Percentiles rank a stretch among this genome's conserved stretches.
These are phyloP conservation scores for Amanita pallidorosea DNA, from an alignment of 768 basidiomycete genomes.

Conservation along the genomic window DNA sequence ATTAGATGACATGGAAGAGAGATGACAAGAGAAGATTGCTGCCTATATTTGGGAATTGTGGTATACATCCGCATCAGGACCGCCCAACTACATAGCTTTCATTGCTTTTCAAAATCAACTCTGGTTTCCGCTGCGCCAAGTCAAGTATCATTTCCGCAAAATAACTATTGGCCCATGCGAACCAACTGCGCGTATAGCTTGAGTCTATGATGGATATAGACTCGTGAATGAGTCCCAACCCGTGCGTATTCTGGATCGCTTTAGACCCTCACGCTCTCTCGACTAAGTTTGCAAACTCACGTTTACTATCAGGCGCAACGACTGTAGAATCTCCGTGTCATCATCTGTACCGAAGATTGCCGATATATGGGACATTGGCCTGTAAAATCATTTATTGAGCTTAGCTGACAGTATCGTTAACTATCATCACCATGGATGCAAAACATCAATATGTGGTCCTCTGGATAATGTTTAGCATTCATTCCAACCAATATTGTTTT, in stretches of 20 bases:
- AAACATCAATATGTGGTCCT: constrained; percentile 64
- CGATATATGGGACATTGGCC: constrained; percentile 76
- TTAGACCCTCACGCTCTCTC: neutral
- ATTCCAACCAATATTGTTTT: neutral
- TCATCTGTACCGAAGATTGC: constrained; percentile 67
- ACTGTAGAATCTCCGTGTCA: constrained; percentile 53
- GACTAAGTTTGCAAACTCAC: constrained; percentile 26
- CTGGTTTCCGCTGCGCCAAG: constrained; percentile 62
- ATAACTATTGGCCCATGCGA: constrained; percentile 79
- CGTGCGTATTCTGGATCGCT: constrained; percentile 48
- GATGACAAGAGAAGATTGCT: constrained; percentile 7
- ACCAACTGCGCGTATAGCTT: constrained; percentile 65
- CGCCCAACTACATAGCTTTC: constrained; percentile 48
- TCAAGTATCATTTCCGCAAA: constrained; percentile 79
- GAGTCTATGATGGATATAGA: constrained; percentile 52
- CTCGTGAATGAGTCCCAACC: constrained; percentile 73
- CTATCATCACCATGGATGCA: constrained; percentile 51
- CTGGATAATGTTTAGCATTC: constrained; percentile 20
- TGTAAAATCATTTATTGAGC: constrained; percentile 11
- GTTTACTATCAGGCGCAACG: constrained; percentile 57
- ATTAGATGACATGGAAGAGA: constrained; percentile 39
- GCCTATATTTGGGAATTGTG: constrained; percentile 5
- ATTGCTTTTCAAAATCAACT: constrained; percentile 46
- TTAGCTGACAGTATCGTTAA: neutral
- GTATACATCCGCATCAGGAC: neutral